These are phyloP conservation scores for Immersiella caudata DNA, from an alignment of 495 filamentous ascomycete genomes.

Conservation along the genomic window DNA sequence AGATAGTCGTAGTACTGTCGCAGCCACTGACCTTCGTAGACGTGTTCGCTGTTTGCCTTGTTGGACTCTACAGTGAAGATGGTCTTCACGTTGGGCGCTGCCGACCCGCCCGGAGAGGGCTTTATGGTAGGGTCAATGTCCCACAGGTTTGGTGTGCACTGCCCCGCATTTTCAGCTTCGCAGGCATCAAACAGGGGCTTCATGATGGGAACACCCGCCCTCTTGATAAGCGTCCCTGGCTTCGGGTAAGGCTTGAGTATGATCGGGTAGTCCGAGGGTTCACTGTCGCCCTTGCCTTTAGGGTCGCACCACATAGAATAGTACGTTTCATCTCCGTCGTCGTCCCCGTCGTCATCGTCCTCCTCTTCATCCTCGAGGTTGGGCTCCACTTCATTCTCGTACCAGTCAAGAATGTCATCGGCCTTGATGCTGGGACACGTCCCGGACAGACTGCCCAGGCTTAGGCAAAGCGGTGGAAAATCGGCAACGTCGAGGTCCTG, in stretches of 20 bases:
- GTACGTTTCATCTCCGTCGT: background rate
- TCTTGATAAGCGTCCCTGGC: background rate
- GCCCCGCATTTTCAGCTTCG: background rate
- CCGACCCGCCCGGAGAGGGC: too few species aligned
- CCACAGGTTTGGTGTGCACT: background rate
- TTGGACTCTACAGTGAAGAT: too few species aligned
- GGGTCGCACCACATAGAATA: background rate
- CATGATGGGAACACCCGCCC: background rate
- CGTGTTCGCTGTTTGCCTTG: background rate
- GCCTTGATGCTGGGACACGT: background rate
- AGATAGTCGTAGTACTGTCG: background rate
- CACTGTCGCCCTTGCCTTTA: background rate
- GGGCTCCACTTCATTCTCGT: background rate
- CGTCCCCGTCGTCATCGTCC: background rate
- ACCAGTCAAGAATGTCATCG: background rate
- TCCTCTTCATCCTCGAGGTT: background rate
- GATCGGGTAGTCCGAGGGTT: background rate
- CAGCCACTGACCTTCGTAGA: background rate
- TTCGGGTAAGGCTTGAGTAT: background rate
- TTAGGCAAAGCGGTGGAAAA: background rate
- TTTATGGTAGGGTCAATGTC: background rate
- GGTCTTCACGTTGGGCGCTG: too few species aligned
- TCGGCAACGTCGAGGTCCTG: background rate
- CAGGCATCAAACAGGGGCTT: background rate
- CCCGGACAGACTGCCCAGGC: background rate